Conservation (phyloP, 768 basidiomycete genomes). For the Tulasnella sp. region DNA sequence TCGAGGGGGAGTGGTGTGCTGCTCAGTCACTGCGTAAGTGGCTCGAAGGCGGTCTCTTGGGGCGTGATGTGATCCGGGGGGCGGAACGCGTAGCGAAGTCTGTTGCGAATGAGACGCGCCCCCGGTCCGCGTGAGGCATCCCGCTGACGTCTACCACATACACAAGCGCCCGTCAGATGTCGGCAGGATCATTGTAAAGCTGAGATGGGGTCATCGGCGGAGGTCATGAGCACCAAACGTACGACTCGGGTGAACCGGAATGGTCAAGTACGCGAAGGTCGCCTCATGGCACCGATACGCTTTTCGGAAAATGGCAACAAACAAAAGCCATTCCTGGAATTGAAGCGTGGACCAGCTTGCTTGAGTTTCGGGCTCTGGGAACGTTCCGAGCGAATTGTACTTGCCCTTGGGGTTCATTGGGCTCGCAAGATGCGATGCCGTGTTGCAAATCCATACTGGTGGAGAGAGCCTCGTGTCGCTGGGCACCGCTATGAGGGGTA, state of each 20-base stretch:
- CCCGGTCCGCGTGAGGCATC: background rate
- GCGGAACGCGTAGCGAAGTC: background rate
- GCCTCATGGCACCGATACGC: slow-evolving; percentile 1
- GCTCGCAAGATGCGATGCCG: background rate
- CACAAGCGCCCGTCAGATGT: background rate
- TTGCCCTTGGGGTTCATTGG: background rate
- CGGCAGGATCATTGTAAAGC: background rate
- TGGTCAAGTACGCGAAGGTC: background rate
- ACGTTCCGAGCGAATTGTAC: background rate
- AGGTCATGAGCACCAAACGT: slow-evolving; percentile 2
- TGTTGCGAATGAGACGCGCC: background rate
- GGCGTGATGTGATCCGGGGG: background rate
- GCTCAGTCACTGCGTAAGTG: background rate
- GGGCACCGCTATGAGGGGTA: background rate
- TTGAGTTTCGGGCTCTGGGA: background rate
- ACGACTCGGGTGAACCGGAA: background rate
- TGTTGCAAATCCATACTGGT: background rate
- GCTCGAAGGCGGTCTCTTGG: background rate
- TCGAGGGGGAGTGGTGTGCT: background rate
- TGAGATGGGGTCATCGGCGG: slow-evolving; percentile 10
- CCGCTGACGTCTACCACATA: background rate
- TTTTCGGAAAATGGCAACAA: background rate
- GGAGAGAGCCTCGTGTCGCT: background rate
- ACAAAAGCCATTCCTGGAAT: background rate
- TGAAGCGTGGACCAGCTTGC: background rate